Conservation (phyloP, 2,329 filamentous ascomycete species). For the Hymenoscyphus salicellus region DNA sequence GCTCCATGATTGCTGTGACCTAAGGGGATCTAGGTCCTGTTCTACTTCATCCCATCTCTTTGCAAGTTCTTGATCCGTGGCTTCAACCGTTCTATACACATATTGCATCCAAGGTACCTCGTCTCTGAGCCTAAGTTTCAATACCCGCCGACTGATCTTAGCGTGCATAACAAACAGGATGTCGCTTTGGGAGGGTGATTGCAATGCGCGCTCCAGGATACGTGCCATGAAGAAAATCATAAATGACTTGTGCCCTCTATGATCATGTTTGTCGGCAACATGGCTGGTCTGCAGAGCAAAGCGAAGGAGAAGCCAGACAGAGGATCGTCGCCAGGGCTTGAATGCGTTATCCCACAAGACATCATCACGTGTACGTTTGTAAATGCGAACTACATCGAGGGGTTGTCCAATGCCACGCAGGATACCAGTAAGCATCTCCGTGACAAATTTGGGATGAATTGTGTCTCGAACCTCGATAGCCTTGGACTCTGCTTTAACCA, state of each 20-base stretch:
- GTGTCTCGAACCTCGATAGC: constrained; percentile 50
- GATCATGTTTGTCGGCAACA: constrained; percentile 37
- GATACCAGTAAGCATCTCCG: constrained; percentile 57
- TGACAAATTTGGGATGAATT: constrained; percentile 48
- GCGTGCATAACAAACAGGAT: constrained; percentile 41
- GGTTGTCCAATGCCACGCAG: constrained; percentile 52
- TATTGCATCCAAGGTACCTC: constrained; percentile 9
- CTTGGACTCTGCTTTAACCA: not conserved
- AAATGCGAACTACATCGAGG: constrained; percentile 39
- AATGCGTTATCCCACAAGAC: constrained; percentile 48
- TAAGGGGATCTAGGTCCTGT: constrained; percentile 8
- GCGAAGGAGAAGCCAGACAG: constrained; percentile 61
- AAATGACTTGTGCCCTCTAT: constrained; percentile 57
- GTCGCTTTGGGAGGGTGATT: constrained; percentile 26
- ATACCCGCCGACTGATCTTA: constrained; percentile 43
- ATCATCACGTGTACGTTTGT: constrained; percentile 63
- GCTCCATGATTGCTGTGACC: constrained; percentile 4
- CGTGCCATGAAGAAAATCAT: constrained; percentile 18
- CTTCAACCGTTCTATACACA: constrained; percentile 5
- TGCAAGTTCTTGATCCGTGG: not conserved
- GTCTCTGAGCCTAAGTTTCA: constrained; percentile 38
- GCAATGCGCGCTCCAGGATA: constrained; percentile 12
- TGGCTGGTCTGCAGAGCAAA: constrained; percentile 51
- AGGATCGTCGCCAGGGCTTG: constrained; percentile 59
- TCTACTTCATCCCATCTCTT: constrained; percentile 7